Conservation (phyloP, 768 basidiomycete species). For the Cystobasidium onofrii region DNA sequence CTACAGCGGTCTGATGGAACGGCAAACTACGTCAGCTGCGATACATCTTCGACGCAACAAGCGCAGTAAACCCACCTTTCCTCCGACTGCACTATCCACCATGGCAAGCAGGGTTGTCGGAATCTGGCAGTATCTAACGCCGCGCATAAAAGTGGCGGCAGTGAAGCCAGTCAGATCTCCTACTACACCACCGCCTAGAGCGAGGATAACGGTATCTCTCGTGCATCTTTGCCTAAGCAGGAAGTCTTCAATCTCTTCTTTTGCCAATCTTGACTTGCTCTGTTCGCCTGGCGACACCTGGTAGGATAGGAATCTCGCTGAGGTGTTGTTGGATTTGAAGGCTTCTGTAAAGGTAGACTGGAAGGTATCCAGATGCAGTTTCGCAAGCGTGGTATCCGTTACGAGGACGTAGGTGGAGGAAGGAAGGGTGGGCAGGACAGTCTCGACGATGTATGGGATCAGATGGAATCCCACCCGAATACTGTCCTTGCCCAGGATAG, state of each 20-base stretch:
- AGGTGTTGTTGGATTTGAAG: slow-evolving; percentile 44
- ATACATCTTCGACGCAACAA: too few species aligned
- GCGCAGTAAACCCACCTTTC: slow-evolving; percentile 52
- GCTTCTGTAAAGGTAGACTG: slow-evolving; percentile 56
- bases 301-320: slow-evolving; percentile 61
- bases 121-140: slow-evolving; percentile 87
- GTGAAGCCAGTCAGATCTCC: slow-evolving; percentile 95
- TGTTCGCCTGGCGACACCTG: slow-evolving; percentile 85
- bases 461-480: slow-evolving; percentile 95
- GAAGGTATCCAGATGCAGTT: slow-evolving; percentile 65
- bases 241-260: slow-evolving; percentile 89
- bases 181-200: slow-evolving; percentile 92
- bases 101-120: slow-evolving; percentile 94
- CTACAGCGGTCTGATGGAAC: slow-evolving; percentile 68
- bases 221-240: slow-evolving; percentile 79
- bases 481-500: slow-evolving; percentile 72
- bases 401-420: slow-evolving; percentile 65
- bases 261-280: slow-evolving; percentile 80
- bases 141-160: slow-evolving; percentile 90
- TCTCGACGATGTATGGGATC: slow-evolving; percentile 65
- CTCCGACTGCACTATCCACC: slow-evolving; percentile 96
- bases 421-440: slow-evolving; percentile 36
- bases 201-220: slow-evolving; percentile 82
- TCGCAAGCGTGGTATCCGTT: slow-evolving; percentile 84
- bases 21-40: neutral